Base-by-base conservation (phyloP, 2,329 filamentous ascomycete genomes). In the Fusarium agapanthi region DNA sequence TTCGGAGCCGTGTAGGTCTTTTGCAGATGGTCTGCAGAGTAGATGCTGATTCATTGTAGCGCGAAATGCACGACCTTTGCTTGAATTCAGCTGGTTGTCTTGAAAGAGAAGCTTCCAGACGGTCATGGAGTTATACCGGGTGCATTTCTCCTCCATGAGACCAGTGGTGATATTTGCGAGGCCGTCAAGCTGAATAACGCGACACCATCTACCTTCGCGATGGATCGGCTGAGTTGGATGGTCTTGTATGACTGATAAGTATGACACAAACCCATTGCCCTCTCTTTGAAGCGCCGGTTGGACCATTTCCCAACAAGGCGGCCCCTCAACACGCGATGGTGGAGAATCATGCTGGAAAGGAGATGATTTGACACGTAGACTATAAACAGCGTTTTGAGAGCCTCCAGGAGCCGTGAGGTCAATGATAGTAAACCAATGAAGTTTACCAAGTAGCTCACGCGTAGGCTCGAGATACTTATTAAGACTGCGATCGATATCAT, bases 101-200 rank as follows among this genome's bases (percentile, higher is more conserved):
- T 60, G 35, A 9, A 61, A 61, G 22, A 64, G 61, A 11, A 37
- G 44, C 13, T 59, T 24, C 61, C 55, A 64, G 28, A 61, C 44
- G 3, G 20, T 35, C 12, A 20, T 56, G 4, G 51, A 56, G n/a
- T 61, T 61, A 13, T 41, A 34, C 10, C 32, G 34, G 6, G 38
- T 57, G 26, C 38, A 38, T 22, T 44, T 34, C 11, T 41, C 43
- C 4, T 50, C n/a, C 26, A 61, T 35, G 2, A 61, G 38, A 8
- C 44, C 55, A 26, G 55, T 55, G 6, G 38, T 47, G 26, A 35
- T 15, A 2, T 43, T 35, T 26, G 61, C 61, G 5, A 64, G 44
- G 10, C 44, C 61, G 1, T 41, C 56, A n/a, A 64, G 30, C 8
- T 61, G 37, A 20, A 64, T 64, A 1, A 64, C 37, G 4, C 55